Percentiles rank a stretch among this genome's conserved stretches.
These are phyloP conservation scores for Lactarius hatsudake DNA, from an alignment of 768 basidiomycete genomes.

Conservation along the genomic window DNA sequence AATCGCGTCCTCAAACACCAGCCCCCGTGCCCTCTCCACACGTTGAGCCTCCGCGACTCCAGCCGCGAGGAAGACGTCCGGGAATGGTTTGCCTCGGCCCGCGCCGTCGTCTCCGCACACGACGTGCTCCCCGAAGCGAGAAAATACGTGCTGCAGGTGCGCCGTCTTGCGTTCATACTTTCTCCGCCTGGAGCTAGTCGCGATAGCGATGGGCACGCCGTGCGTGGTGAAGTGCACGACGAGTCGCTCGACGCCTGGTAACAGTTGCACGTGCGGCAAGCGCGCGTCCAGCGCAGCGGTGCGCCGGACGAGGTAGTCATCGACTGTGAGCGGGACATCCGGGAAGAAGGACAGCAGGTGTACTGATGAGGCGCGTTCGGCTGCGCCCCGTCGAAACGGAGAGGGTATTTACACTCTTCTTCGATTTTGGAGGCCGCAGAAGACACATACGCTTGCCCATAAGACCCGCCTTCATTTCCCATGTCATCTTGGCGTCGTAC, in stretches of 20 bases:
- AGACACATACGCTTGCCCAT: slow-evolving; percentile 73
- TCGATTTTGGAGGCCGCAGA: neutral
- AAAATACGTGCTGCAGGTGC: slow-evolving; percentile 57
- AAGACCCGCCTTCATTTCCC: slow-evolving; percentile 82
- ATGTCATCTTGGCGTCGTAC: slow-evolving; percentile 77
- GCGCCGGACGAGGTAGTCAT: slow-evolving; percentile 59
- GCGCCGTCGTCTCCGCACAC: slow-evolving; percentile 62
- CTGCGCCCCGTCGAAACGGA: slow-evolving; percentile 36
- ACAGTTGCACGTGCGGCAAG: slow-evolving; percentile 67
- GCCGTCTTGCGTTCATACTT: slow-evolving; percentile 68
- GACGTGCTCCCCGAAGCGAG: slow-evolving; percentile 58
- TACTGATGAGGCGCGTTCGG: slow-evolving; percentile 57
- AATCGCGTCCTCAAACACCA: slow-evolving; percentile 83
- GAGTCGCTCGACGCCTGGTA: slow-evolving; percentile 73
- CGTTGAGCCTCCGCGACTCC: slow-evolving; percentile 38
- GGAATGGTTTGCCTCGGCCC: slow-evolving; percentile 39
- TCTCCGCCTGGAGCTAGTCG: slow-evolving; percentile 67
- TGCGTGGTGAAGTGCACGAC: slow-evolving; percentile 65
- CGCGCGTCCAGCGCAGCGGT: slow-evolving; percentile 54
- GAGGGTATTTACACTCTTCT: too few relatives aligned
- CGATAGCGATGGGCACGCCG: slow-evolving; percentile 73
- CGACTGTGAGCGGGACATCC: slow-evolving; percentile 59
- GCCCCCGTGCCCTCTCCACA: slow-evolving; percentile 52
- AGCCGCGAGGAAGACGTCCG: slow-evolving; percentile 70
- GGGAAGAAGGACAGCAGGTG: slow-evolving; percentile 79